Base-by-base conservation (phyloP, 2,329 filamentous ascomycete species). In the Fonsecaea erecta region DNA sequence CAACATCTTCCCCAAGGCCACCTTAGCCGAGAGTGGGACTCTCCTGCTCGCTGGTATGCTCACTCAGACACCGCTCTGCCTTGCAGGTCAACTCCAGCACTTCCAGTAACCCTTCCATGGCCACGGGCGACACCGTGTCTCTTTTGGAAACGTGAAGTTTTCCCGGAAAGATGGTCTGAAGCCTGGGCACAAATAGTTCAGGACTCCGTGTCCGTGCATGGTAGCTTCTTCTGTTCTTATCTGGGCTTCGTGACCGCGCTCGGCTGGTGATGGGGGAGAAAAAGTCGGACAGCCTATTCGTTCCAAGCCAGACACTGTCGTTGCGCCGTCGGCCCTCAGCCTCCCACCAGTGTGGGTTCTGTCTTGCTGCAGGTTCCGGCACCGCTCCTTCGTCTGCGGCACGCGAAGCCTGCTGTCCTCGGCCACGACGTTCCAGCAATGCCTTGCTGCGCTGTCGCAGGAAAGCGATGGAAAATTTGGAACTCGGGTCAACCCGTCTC, bases 401-500 rank as follows among this genome's bases (percentile, higher is more conserved):
- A 14, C 61, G 24, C 16, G 14, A n/a, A 12, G 54, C 32, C 16
- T 52, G 51, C 6, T 54, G 62, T 18, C 57, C 55, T 16, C 24
- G 4, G 32, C 46, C 21, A 3, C 52, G 16, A 21, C 62, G 43
- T 21, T 57, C 37, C 9, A 66, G 24, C 40, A 64, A 40, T 5
- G 40, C 43, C 43, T 61, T 64, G 51, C 58, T 62, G 14, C 34
- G 52, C 14, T 62, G 48, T 14, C 21, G 46, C 6, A 52, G 26
- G 16, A 28, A 53, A 24, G 51, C 59, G 14, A 69, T 53, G 16
- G 67, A 62, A 21, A 65, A 65, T 37, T 64, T 67, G 3, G 63
- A 66, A 18, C 54, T 60, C 2, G 62, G 26, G 5, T 66, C 64
- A 9, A 67, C 61, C 46, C 66, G 61, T 55, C 64, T 61, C 90